Conservation (phyloP, 441 rosid species). For the Viola pubescens region DNA sequence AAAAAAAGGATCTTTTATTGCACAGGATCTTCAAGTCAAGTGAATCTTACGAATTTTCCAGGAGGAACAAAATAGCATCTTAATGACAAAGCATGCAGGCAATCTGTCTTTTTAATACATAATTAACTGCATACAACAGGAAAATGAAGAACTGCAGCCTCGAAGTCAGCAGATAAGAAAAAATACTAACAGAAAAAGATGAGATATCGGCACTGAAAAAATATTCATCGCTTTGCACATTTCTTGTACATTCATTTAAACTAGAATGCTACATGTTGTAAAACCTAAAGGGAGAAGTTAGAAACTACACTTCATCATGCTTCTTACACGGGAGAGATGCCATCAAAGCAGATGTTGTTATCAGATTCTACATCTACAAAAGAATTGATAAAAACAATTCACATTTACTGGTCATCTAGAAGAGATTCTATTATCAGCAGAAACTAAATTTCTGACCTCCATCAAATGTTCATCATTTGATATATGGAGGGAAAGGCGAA, state of each 20-base stretch:
- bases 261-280: slow-evolving; percentile 22
- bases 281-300: slow-evolving; percentile 15
- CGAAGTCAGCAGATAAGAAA: too few relatives aligned
- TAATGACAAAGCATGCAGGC: background rate
- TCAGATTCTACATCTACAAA: slow-evolving; percentile 24
- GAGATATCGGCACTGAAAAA: slow-evolving; percentile 9
- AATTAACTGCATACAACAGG: too few relatives aligned
- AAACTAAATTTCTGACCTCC: slow-evolving; percentile 59
- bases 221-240: slow-evolving; percentile 17
- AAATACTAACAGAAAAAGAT: background rate
- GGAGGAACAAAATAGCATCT: too few relatives aligned
- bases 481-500: slow-evolving; percentile 53
- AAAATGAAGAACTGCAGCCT: too few relatives aligned
- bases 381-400: slow-evolving; percentile 12
- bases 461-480: slow-evolving; percentile 68
- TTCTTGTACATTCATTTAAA: slow-evolving; percentile 28
- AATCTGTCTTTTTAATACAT: too few relatives aligned
- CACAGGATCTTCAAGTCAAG: too few relatives aligned
- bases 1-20: too few relatives aligned
- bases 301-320: slow-evolving; percentile 20
- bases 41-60: too few relatives aligned
- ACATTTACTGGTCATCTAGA: slow-evolving; percentile 22
- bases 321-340: slow-evolving; percentile 25
- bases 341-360: slow-evolving; percentile 8
- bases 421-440: slow-evolving; percentile 20